Evolutionary conservation across 495 filamentous ascomycete species (phyloP).

Genomic region (Podospora didyma): DNA sequence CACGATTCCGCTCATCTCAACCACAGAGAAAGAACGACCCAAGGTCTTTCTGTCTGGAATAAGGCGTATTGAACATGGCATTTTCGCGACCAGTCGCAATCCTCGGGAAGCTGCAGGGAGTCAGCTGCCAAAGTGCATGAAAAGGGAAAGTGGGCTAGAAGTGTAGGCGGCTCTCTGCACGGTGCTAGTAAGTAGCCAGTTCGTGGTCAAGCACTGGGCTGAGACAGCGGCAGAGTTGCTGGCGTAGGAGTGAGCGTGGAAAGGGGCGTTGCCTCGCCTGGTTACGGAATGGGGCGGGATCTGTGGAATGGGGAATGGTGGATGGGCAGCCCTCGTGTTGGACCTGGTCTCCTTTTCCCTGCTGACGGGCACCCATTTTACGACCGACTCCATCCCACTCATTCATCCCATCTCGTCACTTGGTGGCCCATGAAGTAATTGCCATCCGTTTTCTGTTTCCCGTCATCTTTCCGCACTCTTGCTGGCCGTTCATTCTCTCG

Average conservation of each 20-base stretch:
- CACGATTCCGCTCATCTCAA: too few species aligned
- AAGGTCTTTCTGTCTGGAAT: too few species aligned
- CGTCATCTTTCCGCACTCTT: neutral
- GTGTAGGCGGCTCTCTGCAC: conserved; percentile 1
- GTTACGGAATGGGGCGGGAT: neutral
- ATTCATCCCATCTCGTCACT: conserved; percentile 3
- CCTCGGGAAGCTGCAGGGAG: neutral
- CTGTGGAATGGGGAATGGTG: conserved; percentile 8
- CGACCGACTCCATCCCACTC: neutral
- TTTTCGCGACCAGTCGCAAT: neutral
- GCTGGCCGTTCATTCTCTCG: conserved; percentile 2
- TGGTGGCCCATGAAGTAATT: conserved; percentile 2
- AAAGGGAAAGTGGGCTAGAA: conserved; percentile 3
- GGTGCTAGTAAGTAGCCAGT: conserved; percentile 1
- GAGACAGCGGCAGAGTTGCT: conserved; percentile 21
- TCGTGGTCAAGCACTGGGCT: conserved; percentile 6
- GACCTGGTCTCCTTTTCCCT: conserved; percentile 2
- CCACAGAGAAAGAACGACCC: too few species aligned
- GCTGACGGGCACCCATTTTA: neutral
- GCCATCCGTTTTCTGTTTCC: neutral
- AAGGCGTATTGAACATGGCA: too few species aligned
- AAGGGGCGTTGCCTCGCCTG: neutral
- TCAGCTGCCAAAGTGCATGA: neutral
- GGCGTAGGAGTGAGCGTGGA: neutral
- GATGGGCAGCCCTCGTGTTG: neutral